These are phyloP conservation scores for Penicillium sp. DNA, from an alignment of 2,329 filamentous ascomycete genomes.

Conservation along the genomic window DNA sequence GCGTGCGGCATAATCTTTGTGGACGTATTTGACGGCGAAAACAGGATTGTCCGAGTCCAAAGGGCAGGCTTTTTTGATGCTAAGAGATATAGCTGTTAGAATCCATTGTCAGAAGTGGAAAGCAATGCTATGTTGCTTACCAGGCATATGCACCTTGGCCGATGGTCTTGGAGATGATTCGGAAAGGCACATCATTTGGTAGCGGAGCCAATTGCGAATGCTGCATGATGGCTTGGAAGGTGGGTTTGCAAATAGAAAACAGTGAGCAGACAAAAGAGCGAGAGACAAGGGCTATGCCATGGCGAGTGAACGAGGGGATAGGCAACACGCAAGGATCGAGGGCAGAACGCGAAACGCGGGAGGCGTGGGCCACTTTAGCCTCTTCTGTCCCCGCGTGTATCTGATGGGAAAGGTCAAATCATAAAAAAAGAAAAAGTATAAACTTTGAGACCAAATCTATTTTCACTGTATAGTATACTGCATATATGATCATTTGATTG, in stretches of 20 bases:
- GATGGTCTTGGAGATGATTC: conserved; percentile 92
- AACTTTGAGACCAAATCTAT: too few relatives aligned
- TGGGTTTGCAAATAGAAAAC: conserved; percentile 4
- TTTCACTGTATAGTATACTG: too few relatives aligned
- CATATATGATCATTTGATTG: too few relatives aligned
- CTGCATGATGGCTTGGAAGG: conserved; percentile 42
- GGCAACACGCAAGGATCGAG: conserved; percentile 16
- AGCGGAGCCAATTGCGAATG: conserved; percentile 87
- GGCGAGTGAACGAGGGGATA: not conserved
- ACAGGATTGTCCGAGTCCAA: conserved; percentile 63
- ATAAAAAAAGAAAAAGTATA: too few relatives aligned
- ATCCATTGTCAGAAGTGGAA: not conserved
- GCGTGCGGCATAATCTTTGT: conserved; percentile 88
- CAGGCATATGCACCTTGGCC: conserved; percentile 96
- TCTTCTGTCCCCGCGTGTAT: conserved; percentile 24
- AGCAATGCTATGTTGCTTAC: conserved; percentile 44
- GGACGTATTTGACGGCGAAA: conserved; percentile 97
- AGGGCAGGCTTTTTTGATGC: conserved; percentile 89
- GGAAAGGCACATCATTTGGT: conserved; percentile 78
- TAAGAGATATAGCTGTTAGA: conserved; percentile 34
- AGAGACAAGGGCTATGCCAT: not conserved
- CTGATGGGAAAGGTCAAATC: too few relatives aligned
- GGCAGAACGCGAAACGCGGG: conserved; percentile 22
- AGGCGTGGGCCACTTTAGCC: conserved; percentile 37
- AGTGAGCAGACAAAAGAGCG: conserved; percentile 4